Percentiles rank a stretch among this genome's conserved stretches.
These are phyloP conservation scores for Breviolum minutum DNA, from an alignment of 73 alveolate species.

Conservation along the genomic window DNA sequence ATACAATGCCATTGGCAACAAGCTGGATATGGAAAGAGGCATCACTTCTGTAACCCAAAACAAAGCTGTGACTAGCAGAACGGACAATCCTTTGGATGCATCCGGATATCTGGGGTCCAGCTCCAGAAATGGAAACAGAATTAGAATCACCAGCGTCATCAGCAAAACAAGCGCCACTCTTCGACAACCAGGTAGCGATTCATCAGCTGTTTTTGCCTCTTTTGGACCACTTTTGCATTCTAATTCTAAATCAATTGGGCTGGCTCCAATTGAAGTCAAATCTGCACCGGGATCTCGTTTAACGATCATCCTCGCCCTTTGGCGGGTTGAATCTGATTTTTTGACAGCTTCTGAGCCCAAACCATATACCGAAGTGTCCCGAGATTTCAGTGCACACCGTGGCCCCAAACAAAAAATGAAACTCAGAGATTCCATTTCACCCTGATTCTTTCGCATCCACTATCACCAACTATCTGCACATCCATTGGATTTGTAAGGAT, in stretches of 20 bases:
- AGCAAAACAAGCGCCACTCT: not conserved
- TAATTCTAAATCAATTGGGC: not conserved
- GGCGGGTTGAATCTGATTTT: not conserved
- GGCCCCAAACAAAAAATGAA: not conserved
- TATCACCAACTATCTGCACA: not conserved
- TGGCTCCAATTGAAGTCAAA: slow-evolving; percentile 7
- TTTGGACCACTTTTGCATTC: not conserved
- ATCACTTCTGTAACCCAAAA: slow-evolving; percentile 81
- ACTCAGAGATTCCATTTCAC: not conserved
- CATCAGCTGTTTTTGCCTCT: not conserved
- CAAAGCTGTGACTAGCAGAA: slow-evolving; percentile 66
- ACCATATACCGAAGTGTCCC: not conserved
- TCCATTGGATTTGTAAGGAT: no score
- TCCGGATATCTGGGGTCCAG: slow-evolving; percentile 75
- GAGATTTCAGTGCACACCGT: not conserved
- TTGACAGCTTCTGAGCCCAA: slow-evolving; percentile 3
- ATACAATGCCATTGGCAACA: slow-evolving; percentile 84
- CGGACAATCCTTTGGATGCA: slow-evolving; percentile 76
- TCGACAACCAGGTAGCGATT: slow-evolving; percentile 22
- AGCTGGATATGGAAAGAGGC: slow-evolving; percentile 63
- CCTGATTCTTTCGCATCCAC: not conserved
- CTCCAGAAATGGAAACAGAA: slow-evolving; percentile 31
- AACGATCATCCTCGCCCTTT: not conserved
- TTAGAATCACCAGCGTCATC: not conserved
- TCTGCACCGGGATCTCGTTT: not conserved